Base-by-base conservation (phyloP, 768 basidiomycete species). In the Termitomyces sp. region DNA sequence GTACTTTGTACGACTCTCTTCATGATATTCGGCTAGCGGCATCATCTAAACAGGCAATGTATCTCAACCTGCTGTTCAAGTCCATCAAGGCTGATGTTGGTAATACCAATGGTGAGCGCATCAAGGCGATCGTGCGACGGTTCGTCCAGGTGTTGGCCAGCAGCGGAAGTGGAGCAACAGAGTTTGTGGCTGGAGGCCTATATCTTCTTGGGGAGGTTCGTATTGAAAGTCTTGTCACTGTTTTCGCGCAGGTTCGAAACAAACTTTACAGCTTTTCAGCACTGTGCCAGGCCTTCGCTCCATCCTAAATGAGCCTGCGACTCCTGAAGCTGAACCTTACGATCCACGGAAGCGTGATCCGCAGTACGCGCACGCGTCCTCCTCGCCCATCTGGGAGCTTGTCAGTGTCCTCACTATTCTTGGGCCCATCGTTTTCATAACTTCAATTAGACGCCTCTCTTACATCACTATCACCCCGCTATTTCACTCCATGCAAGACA, bases 41-140 rank as follows among this genome's bases (percentile, higher is more conserved):
- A 2, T 94, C 94, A 12, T 90, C 89, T 2, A 98, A 98, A 70
- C 95, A 98, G 71, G 94, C 95, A 5, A 91, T 98, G 88, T 98
- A 96, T 73, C 83, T 99, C 59, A 98, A 98, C 70, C 75, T 99
- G 17, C 73, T 98, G 20, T 96, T 96, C 84, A 95, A 92, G 67
- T 88, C 91, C 2, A 74, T 97, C 65, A 96, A 96, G 73, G 81
- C 81, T 3, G 81, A 82, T 59, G 77, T 70, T 9, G 76, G 74
- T 0, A 88, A 89, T 65, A 68, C 67, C 37, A 81, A 83, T 59
- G 60, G 72, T 0, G 84, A 84, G 51, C 82, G 96, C 9, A 82
- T 89, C 17, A 87, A 86, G 71, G 92, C 94, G 1, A 85, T 97
- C 62, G 81, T 98, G 32, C 83, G 90, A 67, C 76, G 96, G 50